Evolutionary conservation across 2,329 filamentous ascomycete species (phyloP).

Genomic region (Leptographium radiaticola): DNA sequence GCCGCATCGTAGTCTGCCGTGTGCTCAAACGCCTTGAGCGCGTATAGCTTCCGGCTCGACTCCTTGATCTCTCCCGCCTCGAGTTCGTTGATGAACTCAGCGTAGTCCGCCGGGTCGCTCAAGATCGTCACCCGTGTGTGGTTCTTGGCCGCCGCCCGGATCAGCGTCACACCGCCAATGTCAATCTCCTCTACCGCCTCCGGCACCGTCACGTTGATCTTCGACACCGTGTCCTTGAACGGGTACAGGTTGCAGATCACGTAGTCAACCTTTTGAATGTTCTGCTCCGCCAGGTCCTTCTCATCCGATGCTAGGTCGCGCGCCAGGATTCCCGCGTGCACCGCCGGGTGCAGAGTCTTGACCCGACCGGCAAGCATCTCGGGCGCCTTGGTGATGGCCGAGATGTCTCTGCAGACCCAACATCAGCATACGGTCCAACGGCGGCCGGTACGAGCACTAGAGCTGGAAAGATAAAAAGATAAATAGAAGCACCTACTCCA

Average conservation of each 20-base stretch:
- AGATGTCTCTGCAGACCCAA: slow-evolving; percentile 59
- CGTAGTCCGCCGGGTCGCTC: slow-evolving; percentile 86
- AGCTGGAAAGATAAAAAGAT: neutral
- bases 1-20: slow-evolving; percentile 93
- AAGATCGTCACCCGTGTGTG: slow-evolving; percentile 91
- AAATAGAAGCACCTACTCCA: slow-evolving; percentile 52
- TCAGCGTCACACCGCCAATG: slow-evolving; percentile 92
- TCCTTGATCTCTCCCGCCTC: slow-evolving; percentile 78
- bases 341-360: slow-evolving; percentile 88
- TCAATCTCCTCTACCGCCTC: slow-evolving; percentile 99
- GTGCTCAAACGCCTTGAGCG: slow-evolving; percentile 96
- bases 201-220: slow-evolving; percentile 90
- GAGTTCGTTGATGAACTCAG: slow-evolving; percentile 84
- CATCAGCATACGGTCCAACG: neutral
- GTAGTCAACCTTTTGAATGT: slow-evolving; percentile 89
- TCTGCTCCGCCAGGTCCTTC: slow-evolving; percentile 90
- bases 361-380: slow-evolving; percentile 80
- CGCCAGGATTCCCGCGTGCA: slow-evolving; percentile 82
- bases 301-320: slow-evolving; percentile 91
- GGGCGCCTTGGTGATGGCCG: slow-evolving; percentile 88
- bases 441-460: too few relatives aligned
- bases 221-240: slow-evolving; percentile 96
- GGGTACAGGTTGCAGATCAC: slow-evolving; percentile 98
- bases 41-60: slow-evolving; percentile 73
- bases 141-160: slow-evolving; percentile 96